A percentile compares a stretch with the other conserved stretches of the same genome.
These are phyloP conservation scores for Xylaria arbuscula DNA, from an alignment of 2,329 filamentous ascomycete species.

Conservation along the genomic window DNA sequence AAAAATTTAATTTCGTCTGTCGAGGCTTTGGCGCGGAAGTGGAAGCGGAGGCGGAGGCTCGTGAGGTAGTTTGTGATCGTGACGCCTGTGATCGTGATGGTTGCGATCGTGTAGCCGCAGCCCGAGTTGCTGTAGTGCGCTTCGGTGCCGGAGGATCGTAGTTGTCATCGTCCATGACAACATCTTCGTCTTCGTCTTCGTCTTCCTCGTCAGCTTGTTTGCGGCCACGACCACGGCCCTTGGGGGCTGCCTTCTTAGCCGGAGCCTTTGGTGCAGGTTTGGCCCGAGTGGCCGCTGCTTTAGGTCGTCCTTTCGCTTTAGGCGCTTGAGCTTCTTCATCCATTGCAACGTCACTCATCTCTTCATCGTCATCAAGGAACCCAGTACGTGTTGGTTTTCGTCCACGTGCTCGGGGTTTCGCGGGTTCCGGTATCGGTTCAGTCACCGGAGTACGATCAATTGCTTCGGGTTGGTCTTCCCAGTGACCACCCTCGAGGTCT, in stretches of 20 bases:
- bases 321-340: constrained; percentile 59
- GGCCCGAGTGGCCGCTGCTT: constrained; percentile 52
- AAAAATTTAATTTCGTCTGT: constrained; percentile 65
- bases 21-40: constrained; percentile 49
- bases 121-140: constrained; percentile 47
- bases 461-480: constrained; percentile 82
- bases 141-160: constrained; percentile 54
- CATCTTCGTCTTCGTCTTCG: constrained; percentile 61
- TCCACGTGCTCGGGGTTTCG: constrained; percentile 47
- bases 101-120: constrained; percentile 49
- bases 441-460: constrained; percentile 55
- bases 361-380: constrained; percentile 58
- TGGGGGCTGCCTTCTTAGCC: constrained; percentile 59
- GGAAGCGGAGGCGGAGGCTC: constrained; percentile 43
- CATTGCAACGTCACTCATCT: constrained; percentile 59
- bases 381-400: constrained; percentile 50
- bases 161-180: constrained; percentile 66
- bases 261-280: constrained; percentile 56
- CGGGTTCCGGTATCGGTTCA: constrained; percentile 37
- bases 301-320: constrained; percentile 43
- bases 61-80: constrained; percentile 50
- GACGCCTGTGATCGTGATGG: constrained; percentile 44
- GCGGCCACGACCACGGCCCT: constrained; percentile 56
- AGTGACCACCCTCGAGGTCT: constrained; percentile 81
- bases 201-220: constrained; percentile 52